phyloP scores from a whole-genome alignment of 345 rosid genomes.

The Salix suchowensis region DNA sequence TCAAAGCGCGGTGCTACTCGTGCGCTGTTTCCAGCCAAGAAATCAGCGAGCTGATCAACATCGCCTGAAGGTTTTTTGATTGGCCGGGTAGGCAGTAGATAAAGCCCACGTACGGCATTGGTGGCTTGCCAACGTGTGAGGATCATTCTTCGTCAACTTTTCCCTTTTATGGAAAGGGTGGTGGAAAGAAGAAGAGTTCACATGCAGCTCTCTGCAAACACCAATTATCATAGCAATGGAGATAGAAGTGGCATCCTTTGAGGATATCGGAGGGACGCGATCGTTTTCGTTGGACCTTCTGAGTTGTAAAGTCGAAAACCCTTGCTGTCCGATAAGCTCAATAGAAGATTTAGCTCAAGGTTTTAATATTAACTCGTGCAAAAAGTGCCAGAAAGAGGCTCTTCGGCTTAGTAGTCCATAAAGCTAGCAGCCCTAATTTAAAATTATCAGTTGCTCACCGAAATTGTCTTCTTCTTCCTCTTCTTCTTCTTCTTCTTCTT shows the following conservation, averaged over 20 bases:
- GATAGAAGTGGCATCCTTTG: neutral
- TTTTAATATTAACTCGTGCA: neutral
- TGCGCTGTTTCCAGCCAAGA: neutral
- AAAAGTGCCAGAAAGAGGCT: neutral
- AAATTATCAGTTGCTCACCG: too few species aligned
- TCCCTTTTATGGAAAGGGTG: neutral
- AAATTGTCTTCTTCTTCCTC: too few species aligned
- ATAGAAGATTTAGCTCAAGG: neutral
- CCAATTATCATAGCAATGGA: neutral
- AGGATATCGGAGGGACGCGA: constrained; percentile 5
- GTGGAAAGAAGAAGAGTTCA: neutral
- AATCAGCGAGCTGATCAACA: neutral
- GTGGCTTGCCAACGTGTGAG: neutral
- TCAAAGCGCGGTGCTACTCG: too few species aligned
- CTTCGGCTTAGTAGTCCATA: neutral
- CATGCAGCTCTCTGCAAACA: neutral
- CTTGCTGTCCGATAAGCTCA: neutral
- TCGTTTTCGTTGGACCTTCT: neutral
- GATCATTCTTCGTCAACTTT: neutral
- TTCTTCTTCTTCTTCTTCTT: too few species aligned
- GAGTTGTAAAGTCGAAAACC: neutral
- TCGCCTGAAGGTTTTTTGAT: neutral
- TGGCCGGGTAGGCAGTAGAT: neutral
- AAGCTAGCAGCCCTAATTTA: too few species aligned
- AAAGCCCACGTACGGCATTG: neutral